phyloP scores from a whole-genome alignment of 208 protist species.

The Acanthamoeba healyi region DNA sequence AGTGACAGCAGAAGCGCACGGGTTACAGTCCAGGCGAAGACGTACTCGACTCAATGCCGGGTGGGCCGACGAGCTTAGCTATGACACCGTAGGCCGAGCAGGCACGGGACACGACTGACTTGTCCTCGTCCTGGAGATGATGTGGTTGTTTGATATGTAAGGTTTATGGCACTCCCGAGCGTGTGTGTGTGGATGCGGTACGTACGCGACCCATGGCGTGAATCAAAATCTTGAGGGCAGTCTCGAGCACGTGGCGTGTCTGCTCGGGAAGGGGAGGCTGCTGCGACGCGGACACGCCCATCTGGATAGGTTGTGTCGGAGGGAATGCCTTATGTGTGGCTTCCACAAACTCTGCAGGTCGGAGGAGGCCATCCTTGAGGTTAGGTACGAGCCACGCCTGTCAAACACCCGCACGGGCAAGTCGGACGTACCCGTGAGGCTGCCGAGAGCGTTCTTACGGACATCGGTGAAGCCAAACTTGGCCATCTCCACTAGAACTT shows the following conservation, averaged over 20 bases:
- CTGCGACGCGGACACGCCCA: conserved; percentile 36
- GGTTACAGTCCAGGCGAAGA: background rate
- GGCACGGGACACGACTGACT: conserved; percentile 23
- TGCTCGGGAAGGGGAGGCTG: conserved; percentile 48
- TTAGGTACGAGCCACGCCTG: background rate
- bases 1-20: background rate
- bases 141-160: background rate
- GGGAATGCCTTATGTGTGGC: conserved; percentile 48
- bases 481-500: conserved; percentile 47
- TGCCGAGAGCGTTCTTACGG: conserved; percentile 14
- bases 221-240: conserved; percentile 33
- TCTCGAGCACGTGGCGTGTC: background rate
- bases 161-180: too few relatives aligned
- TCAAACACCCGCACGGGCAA: background rate
- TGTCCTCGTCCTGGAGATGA: conserved; percentile 22
- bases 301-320: conserved; percentile 15
- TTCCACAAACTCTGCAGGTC: conserved; percentile 27
- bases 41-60: conserved; percentile 49
- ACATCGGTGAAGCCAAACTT: conserved; percentile 56
- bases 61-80: conserved; percentile 36
- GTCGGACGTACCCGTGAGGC: background rate
- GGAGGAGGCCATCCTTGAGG: background rate
- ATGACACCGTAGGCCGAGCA: conserved; percentile 23
- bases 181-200: too few relatives aligned
- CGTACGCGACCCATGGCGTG: conserved; percentile 15